phyloP scores from a whole-genome alignment of 2,329 filamentous ascomycete genomes.

The Thelonectria discophora region DNA sequence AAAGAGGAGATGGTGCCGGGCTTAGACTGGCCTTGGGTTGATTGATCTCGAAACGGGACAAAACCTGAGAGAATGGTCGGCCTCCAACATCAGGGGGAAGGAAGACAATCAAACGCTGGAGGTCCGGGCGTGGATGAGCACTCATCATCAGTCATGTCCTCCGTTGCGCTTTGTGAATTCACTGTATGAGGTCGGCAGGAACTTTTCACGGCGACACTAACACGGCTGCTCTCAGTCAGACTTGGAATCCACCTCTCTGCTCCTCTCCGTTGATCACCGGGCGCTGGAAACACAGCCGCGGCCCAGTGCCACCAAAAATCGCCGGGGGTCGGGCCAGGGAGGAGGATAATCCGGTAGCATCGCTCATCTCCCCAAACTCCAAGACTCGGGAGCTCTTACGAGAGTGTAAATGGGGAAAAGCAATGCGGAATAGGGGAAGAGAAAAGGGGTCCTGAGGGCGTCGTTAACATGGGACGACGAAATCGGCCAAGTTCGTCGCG shows the following conservation, averaged over 20 bases:
- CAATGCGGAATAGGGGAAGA: slow-evolving; percentile 8
- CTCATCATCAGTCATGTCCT: slow-evolving; percentile 5
- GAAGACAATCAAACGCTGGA: not conserved
- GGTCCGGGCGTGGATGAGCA: not conserved
- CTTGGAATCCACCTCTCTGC: not conserved
- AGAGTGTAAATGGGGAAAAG: slow-evolving; percentile 3
- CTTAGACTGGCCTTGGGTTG: slow-evolving; percentile 12
- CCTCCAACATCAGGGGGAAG: not conserved
- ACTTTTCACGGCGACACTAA: not conserved
- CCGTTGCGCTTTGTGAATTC: not conserved
- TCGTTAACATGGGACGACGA: slow-evolving; percentile 25
- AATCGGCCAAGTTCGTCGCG: slow-evolving; percentile 14
- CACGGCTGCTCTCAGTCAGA: not conserved
- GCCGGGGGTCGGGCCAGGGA: not conserved
- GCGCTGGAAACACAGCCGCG: not conserved
- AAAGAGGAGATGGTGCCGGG: slow-evolving; percentile 16
- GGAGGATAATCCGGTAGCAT: not conserved
- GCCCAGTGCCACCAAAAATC: not conserved
- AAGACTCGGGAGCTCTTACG: slow-evolving; percentile 4
- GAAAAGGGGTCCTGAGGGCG: slow-evolving; percentile 14
- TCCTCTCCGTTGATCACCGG: not conserved
- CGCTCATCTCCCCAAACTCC: not conserved
- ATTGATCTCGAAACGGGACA: slow-evolving; percentile 8
- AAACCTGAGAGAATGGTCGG: not conserved
- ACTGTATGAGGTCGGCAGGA: not conserved